phyloP scores from a whole-genome alignment of 352 stramenopile species.

The Achlya hypogyna region DNA sequence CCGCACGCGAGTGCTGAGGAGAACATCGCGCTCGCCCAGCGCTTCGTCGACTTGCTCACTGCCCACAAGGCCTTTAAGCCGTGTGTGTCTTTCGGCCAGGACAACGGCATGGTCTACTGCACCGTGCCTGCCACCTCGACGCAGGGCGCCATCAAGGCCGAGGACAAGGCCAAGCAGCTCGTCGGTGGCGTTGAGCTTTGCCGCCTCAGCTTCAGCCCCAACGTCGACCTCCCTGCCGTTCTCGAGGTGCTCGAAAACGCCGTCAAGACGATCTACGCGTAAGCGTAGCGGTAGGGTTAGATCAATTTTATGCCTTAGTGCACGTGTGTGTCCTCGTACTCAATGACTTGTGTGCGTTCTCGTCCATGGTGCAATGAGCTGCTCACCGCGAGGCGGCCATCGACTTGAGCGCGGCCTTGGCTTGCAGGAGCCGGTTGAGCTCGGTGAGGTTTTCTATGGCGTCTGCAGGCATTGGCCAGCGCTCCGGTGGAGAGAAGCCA shows the following conservation, averaged over 20 bases:
- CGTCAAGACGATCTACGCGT: constrained; percentile 18
- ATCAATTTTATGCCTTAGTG: too few relatives aligned
- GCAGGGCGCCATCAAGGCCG: constrained; percentile 25
- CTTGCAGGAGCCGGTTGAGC: constrained; percentile 42
- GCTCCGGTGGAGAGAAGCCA: neutral
- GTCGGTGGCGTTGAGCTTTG: constrained; percentile 24
- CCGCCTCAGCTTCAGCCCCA: constrained; percentile 25
- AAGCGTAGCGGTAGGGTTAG: neutral
- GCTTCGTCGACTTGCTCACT: constrained; percentile 17
- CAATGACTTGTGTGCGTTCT: too few relatives aligned
- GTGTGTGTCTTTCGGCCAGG: constrained; percentile 25
- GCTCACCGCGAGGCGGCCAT: too few relatives aligned
- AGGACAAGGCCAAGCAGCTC: constrained; percentile 25
- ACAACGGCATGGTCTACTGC: constrained; percentile 23
- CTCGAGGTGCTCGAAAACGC: constrained; percentile 9
- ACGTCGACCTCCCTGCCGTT: constrained; percentile 3
- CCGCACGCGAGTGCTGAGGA: constrained; percentile 3
- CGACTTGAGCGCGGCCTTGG: constrained; percentile 40
- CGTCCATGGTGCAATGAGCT: too few relatives aligned
- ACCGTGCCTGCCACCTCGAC: constrained; percentile 24
- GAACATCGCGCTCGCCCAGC: constrained; percentile 16
- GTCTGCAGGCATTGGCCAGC: constrained; percentile 22
- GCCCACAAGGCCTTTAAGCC: constrained; percentile 23
- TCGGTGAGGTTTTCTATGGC: constrained; percentile 43
- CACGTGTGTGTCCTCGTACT: too few relatives aligned